These are phyloP conservation scores for Pestalotiopsis sp. DNA, from an alignment of 2,329 filamentous ascomycete species.

Conservation along the genomic window DNA sequence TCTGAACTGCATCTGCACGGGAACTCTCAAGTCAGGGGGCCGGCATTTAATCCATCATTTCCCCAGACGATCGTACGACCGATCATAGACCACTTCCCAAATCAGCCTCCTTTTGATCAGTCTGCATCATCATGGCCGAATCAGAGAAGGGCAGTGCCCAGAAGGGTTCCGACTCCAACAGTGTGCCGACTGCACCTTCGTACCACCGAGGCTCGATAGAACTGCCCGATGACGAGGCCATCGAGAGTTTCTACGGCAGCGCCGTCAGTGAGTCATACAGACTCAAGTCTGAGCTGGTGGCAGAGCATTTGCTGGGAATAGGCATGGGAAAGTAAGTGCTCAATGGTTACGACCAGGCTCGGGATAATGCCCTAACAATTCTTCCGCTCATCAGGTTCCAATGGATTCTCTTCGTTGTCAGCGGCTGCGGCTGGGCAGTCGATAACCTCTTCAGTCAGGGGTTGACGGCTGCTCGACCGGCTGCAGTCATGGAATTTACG, in stretches of 20 bases:
- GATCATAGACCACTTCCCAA: not conserved
- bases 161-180: not conserved
- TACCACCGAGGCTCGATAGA: slow-evolving; percentile 8
- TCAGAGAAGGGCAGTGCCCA: not conserved
- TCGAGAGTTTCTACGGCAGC: slow-evolving; percentile 37
- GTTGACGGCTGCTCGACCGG: slow-evolving; percentile 33
- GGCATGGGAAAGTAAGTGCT: slow-evolving; percentile 34
- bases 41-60: not conserved
- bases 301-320: slow-evolving; percentile 28
- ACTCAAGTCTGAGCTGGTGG: slow-evolving; percentile 33
- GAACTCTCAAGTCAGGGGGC: not conserved
- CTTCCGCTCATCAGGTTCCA: slow-evolving; percentile 27
- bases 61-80: not conserved
- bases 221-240: slow-evolving; percentile 28
- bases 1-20: not conserved
- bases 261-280: slow-evolving; percentile 30
- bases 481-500: slow-evolving; percentile 34
- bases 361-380: too few relatives aligned
- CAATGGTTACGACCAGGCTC: too few relatives aligned
- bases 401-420: slow-evolving; percentile 45
- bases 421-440: slow-evolving; percentile 46
- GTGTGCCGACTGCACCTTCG: not conserved
- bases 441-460: slow-evolving; percentile 43
- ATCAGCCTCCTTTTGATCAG: not conserved
- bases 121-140: not conserved